These are phyloP conservation scores for Irpex rosettiformis DNA, from an alignment of 1,284 basidiomycete genomes.

Conservation along the genomic window DNA sequence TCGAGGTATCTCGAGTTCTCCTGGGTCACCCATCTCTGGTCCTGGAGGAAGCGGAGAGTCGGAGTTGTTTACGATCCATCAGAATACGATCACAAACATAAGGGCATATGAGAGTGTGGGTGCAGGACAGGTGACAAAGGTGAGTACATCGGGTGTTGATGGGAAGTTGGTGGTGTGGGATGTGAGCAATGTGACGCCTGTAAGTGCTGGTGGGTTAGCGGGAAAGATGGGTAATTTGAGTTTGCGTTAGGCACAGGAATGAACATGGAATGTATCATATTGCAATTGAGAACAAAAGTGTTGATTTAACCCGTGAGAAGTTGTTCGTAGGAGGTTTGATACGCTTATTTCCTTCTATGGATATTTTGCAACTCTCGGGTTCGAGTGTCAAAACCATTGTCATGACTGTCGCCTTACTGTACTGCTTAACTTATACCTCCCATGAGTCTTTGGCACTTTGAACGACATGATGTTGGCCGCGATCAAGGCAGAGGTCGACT, in stretches of 20 bases:
- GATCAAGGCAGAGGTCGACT: too few species aligned
- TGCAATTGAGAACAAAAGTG: not conserved
- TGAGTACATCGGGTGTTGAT: slow-evolving; percentile 95
- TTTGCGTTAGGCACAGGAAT: slow-evolving; percentile 31
- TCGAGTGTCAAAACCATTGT: too few species aligned
- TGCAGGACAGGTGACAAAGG: slow-evolving; percentile 60
- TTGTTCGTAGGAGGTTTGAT: not conserved
- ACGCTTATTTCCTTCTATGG: too few species aligned
- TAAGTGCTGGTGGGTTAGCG: slow-evolving; percentile 21
- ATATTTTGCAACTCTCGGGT: too few species aligned
- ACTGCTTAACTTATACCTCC: too few species aligned
- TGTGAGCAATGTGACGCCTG: slow-evolving; percentile 49
- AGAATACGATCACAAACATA: slow-evolving; percentile 97
- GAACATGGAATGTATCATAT: not conserved
- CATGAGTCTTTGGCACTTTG: too few species aligned
- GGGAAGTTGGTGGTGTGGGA: slow-evolving; percentile 93
- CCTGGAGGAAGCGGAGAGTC: slow-evolving; percentile 48
- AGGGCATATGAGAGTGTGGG: slow-evolving; percentile 65
- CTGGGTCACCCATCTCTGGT: slow-evolving; percentile 33
- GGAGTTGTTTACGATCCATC: slow-evolving; percentile 87
- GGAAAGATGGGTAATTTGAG: slow-evolving; percentile 47
- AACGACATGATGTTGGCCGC: too few species aligned
- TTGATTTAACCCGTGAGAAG: slow-evolving; percentile 5
- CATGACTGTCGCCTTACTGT: too few species aligned
- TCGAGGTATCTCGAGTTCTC: slow-evolving; percentile 61